These are phyloP conservation scores for Phytophthora macrochlamydospora DNA, from an alignment of 352 stramenopile genomes.

Conservation along the genomic window DNA sequence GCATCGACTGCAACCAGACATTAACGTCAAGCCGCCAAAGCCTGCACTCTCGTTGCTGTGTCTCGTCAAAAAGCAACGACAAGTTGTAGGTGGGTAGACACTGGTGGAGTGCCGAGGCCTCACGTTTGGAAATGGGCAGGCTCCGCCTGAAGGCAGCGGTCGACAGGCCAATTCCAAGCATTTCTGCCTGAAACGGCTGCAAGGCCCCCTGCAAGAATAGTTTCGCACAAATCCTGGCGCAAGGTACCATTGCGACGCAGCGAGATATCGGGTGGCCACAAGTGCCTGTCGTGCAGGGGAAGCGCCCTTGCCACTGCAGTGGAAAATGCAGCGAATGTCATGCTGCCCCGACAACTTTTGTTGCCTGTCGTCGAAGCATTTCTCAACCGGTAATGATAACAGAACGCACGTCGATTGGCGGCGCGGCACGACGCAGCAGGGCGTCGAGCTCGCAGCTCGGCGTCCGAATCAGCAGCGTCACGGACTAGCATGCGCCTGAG, in stretches of 20 bases:
- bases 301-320: slow-evolving; percentile 7
- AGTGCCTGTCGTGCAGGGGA: not conserved
- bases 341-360: slow-evolving; percentile 3
- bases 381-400: slow-evolving; percentile 14
- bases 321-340: slow-evolving; percentile 19
- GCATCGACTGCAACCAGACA: slow-evolving; percentile 34
- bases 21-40: slow-evolving; percentile 17
- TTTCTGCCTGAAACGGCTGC: slow-evolving; percentile 30
- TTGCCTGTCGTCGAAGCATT: slow-evolving; percentile 5
- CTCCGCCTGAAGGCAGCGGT: not conserved
- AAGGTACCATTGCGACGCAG: slow-evolving; percentile 19
- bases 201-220: slow-evolving; percentile 19
- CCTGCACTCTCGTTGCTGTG: not conserved
- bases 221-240: slow-evolving; percentile 16
- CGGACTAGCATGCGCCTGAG: not conserved
- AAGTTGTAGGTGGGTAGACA: no score
- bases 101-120: not conserved
- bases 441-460: slow-evolving; percentile 4
- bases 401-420: slow-evolving; percentile 10
- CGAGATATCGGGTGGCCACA: slow-evolving; percentile 5
- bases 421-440: slow-evolving; percentile 14
- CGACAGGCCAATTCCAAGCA: slow-evolving; percentile 12
- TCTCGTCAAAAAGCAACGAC: not conserved
- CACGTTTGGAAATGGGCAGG: slow-evolving; percentile 22
- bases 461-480: not conserved